Percentiles rank a stretch among this genome's conserved stretches.
Evolutionary conservation across 352 stramenopile species (phyloP).

Genomic region (Achlya hypogyna): DNA sequence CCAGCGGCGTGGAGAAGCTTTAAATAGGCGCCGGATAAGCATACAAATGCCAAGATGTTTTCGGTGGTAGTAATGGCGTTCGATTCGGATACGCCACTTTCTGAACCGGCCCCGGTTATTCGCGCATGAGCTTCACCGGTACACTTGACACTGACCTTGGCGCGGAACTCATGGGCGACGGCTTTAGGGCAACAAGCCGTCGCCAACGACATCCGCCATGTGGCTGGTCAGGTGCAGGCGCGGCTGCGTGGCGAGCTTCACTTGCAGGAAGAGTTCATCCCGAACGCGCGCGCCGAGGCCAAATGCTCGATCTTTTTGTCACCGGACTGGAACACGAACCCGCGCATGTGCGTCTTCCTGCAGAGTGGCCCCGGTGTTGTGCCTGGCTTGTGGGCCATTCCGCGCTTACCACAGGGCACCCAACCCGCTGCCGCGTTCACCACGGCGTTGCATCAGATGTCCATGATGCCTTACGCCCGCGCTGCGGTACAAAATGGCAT

Average conservation of each 20-base stretch:
- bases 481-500: slow-evolving; percentile 78
- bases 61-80: too few relatives aligned
- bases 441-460: slow-evolving; percentile 74
- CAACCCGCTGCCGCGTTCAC: slow-evolving; percentile 62
- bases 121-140: background rate
- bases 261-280: slow-evolving; percentile 80
- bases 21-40: background rate
- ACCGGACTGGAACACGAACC: slow-evolving; percentile 65
- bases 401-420: slow-evolving; percentile 40
- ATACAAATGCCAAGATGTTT: background rate
- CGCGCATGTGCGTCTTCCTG: slow-evolving; percentile 76
- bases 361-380: slow-evolving; percentile 47
- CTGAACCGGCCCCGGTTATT: background rate
- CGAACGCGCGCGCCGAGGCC: slow-evolving; percentile 78
- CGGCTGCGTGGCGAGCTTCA: slow-evolving; percentile 80
- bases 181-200: slow-evolving; percentile 4
- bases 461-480: slow-evolving; percentile 83
- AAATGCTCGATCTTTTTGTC: slow-evolving; percentile 83
- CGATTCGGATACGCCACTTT: too few relatives aligned
- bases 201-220: slow-evolving; percentile 6
- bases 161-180: background rate
- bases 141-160: background rate
- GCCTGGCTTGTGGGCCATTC: slow-evolving; percentile 6
- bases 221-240: slow-evolving; percentile 52
- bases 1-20: background rate